Percentiles rank a stretch among this genome's conserved stretches.
Conservation (phyloP, 139 green algal species). For the Ettlia oleoabundans region DNA sequence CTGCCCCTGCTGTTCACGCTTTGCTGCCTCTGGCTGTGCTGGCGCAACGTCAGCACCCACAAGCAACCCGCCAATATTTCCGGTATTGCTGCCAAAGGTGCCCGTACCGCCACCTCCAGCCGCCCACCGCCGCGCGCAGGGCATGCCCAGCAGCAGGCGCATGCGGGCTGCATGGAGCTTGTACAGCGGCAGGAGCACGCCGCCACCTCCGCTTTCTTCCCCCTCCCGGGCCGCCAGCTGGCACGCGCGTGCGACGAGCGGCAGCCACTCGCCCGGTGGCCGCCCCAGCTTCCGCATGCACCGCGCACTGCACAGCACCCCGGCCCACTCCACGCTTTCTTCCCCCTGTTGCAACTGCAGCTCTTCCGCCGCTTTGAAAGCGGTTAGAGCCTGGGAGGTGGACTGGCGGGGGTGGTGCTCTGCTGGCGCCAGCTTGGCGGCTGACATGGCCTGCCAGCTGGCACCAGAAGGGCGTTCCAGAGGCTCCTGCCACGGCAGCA, state of each 20-base stretch:
- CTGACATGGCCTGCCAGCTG: no score
- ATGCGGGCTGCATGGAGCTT: conserved; percentile 14
- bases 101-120: no score
- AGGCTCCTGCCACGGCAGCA: conserved; percentile 18
- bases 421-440: no score
- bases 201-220: no score
- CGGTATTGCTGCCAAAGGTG: neutral
- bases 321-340: neutral
- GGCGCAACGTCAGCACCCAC: neutral
- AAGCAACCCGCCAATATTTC: neutral
- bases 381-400: no score
- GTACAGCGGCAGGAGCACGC: conserved; percentile 17
- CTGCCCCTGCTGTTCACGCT: neutral
- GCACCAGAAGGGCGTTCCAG: neutral
- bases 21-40: neutral
- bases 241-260: conserved; percentile 8
- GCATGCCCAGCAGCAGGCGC: conserved; percentile 28
- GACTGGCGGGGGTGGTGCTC: no score
- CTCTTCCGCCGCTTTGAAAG: neutral
- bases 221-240: neutral
- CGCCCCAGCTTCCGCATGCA: conserved; percentile 24
- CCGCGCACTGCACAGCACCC: neutral
- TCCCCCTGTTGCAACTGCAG: neutral
- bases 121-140: neutral
- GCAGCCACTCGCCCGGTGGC: conserved; percentile 5